These are phyloP conservation scores for Pulveroboletus frians DNA, from an alignment of 768 basidiomycete genomes.

Conservation along the genomic window DNA sequence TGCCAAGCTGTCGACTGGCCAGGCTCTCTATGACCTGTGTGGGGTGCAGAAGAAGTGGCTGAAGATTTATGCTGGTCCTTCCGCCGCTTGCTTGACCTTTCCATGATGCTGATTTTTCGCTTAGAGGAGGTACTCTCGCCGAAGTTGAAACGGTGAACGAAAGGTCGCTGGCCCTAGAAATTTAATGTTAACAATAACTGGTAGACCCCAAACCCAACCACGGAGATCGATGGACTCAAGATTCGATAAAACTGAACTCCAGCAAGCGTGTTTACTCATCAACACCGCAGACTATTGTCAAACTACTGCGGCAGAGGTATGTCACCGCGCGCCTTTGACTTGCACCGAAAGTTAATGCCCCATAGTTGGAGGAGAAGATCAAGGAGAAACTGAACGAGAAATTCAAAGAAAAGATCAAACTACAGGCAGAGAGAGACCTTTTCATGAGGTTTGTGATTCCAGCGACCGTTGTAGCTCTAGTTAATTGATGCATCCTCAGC, in stretches of 20 bases:
- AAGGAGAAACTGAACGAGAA: constrained; percentile 73
- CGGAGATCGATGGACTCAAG: constrained; percentile 77
- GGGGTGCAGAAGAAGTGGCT: constrained; percentile 91
- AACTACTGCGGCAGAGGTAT: constrained; percentile 80
- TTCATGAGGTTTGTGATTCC: constrained; percentile 68
- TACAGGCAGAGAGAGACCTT: constrained; percentile 81
- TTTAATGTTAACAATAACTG: background rate
- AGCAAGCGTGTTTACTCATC: constrained; percentile 81
- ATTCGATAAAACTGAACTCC: constrained; percentile 70
- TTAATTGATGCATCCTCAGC: constrained; percentile 35
- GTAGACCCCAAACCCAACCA: constrained; percentile 38
- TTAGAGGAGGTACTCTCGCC: constrained; percentile 82
- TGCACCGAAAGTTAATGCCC: background rate
- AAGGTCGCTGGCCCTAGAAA: background rate
- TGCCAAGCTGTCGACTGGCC: constrained; percentile 80
- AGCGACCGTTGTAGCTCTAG: background rate
- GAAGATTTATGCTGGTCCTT: constrained; percentile 81
- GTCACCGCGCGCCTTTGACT: constrained; percentile 3
- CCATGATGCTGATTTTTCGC: background rate
- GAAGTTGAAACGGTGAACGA: constrained; percentile 62
- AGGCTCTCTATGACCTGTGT: constrained; percentile 76
- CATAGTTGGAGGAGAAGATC: constrained; percentile 88
- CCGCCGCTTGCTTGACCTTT: background rate
- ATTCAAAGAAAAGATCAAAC: constrained; percentile 71
- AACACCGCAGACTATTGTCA: constrained; percentile 99